A percentile compares a stretch with the other conserved stretches of the same genome.
phyloP scores from a whole-genome alignment of 805 yeast species.

The Monosporozyma solicola region DNA sequence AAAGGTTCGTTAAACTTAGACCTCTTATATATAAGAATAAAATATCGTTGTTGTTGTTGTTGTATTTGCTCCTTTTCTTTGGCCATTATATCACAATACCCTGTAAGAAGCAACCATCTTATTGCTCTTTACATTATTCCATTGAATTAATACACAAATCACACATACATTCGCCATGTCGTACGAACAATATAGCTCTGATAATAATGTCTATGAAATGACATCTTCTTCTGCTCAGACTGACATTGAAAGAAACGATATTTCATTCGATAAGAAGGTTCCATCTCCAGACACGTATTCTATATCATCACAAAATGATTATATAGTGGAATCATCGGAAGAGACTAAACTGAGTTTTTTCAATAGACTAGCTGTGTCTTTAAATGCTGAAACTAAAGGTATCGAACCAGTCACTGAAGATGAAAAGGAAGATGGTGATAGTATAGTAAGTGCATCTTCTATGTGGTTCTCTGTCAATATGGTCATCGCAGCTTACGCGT shows the following conservation, averaged over 20 bases:
- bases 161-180: neutral
- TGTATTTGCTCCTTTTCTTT: too few relatives aligned
- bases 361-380: constrained; percentile 13
- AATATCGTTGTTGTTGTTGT: too few relatives aligned
- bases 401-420: constrained; percentile 74
- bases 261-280: constrained; percentile 46
- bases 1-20: too few relatives aligned
- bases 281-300: constrained; percentile 26
- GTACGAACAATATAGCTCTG: neutral
- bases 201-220: constrained; percentile 4
- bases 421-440: constrained; percentile 54
- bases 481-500: constrained; percentile 73
- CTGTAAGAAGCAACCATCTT: neutral
- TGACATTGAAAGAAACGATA: constrained; percentile 1
- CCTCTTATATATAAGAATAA: too few relatives aligned
- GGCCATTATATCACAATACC: too few relatives aligned
- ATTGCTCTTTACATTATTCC: neutral
- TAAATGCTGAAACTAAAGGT: constrained; percentile 58
- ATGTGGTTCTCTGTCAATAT: constrained; percentile 91
- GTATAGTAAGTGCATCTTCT: constrained; percentile 61
- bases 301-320: constrained; percentile 1
- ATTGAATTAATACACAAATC: neutral
- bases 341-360: constrained; percentile 12
- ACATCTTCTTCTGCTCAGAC: neutral
- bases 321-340: constrained; percentile 12